Evolutionary conservation across 768 basidiomycete genomes (phyloP).

Genomic region (Naganishia vaughanmartiniae): DNA sequence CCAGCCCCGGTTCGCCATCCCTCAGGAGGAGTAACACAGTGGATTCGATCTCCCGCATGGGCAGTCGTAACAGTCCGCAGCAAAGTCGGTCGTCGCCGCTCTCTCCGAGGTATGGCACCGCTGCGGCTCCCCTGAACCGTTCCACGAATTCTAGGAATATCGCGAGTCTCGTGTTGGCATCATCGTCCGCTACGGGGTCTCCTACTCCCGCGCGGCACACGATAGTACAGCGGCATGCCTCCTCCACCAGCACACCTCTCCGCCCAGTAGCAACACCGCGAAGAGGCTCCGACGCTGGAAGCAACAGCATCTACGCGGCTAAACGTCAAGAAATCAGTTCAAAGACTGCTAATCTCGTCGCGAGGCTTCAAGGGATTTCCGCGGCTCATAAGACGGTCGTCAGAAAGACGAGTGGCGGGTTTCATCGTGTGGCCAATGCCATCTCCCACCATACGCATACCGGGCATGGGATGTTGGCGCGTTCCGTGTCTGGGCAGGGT

Average conservation of each 20-base stretch:
- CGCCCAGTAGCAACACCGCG: not conserved
- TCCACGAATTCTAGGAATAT: conserved; percentile 20
- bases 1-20: conserved; percentile 10
- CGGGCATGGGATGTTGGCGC: not conserved
- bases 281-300: not conserved
- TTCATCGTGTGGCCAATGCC: conserved; percentile 11
- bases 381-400: conserved; percentile 14
- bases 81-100: not conserved
- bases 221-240: not conserved
- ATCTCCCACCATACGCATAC: conserved; percentile 2
- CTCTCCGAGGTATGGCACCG: not conserved
- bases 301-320: conserved; percentile 3
- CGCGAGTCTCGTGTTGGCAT: not conserved
- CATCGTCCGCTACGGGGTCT: not conserved
- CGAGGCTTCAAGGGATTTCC: conserved; percentile 9
- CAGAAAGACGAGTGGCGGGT: conserved; percentile 18
- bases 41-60: conserved; percentile 1
- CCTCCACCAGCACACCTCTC: not conserved
- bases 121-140: conserved; percentile 6
- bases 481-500: conserved; percentile 7
- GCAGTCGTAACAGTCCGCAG: conserved; percentile 10
- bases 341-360: conserved; percentile 8
- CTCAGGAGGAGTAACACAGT: conserved; percentile 6
- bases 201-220: not conserved
- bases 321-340: conserved; percentile 22